Percentiles rank a stretch among this genome's conserved stretches.
phyloP scores from a whole-genome alignment of 228 moss, liverwort and hornwort species.

The Sphagnum magellanicum region DNA sequence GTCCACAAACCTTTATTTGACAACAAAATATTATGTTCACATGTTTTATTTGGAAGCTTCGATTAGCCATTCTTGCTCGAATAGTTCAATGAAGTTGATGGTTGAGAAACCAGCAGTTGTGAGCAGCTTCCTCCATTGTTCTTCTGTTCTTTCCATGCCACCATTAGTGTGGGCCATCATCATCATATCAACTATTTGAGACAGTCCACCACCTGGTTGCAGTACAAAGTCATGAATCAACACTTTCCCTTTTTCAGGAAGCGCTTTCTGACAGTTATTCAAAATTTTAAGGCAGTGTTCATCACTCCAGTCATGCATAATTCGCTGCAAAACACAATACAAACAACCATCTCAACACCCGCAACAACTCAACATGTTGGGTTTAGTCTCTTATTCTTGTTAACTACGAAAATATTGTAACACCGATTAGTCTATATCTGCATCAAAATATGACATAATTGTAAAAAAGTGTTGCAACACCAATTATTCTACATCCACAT shows the following conservation, averaged over 20 bases:
- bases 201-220: constrained; percentile 14
- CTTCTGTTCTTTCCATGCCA: constrained; percentile 27
- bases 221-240: constrained; percentile 33
- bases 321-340: constrained; percentile 24
- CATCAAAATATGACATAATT: too few relatives aligned
- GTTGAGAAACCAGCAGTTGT: constrained; percentile 19
- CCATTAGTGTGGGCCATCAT: constrained; percentile 24
- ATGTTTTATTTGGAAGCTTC: too few relatives aligned
- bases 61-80: too few relatives aligned
- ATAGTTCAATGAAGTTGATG: constrained; percentile 6
- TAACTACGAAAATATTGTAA: too few relatives aligned
- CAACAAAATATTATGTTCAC: too few relatives aligned
- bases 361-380: too few relatives aligned
- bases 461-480: too few relatives aligned
- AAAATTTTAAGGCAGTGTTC: constrained; percentile 44
- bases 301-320: constrained; percentile 67
- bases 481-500: too few relatives aligned
- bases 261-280: constrained; percentile 36
- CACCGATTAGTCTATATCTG: too few relatives aligned
- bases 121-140: constrained; percentile 18
- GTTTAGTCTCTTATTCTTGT: too few relatives aligned
- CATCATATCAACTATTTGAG: constrained; percentile 14
- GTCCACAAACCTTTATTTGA: too few relatives aligned
- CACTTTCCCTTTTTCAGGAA: constrained; percentile 42
- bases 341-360: too few relatives aligned